Evolutionary conservation across 2,329 filamentous ascomycete species (phyloP).

Genomic region (Capronia coronata): DNA sequence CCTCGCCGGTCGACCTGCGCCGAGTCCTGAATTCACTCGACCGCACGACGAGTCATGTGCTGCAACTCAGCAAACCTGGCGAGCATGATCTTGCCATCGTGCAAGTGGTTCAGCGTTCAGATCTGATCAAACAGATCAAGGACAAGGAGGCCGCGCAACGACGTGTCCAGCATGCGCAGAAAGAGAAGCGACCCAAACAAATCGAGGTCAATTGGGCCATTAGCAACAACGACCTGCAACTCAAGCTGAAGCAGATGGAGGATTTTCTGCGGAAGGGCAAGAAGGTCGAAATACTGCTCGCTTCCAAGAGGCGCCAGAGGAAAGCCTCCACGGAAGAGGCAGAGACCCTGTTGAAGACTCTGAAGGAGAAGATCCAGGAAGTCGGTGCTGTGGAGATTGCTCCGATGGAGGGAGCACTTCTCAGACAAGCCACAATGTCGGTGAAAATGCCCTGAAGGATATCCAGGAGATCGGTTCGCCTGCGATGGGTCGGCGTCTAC

Average conservation of each 20-base stretch:
- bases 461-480: background rate
- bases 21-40: constrained; percentile 42
- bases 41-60: constrained; percentile 45
- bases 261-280: constrained; percentile 68
- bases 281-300: constrained; percentile 66
- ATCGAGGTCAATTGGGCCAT: constrained; percentile 92
- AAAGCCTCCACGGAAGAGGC: constrained; percentile 58
- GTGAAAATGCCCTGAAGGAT: constrained; percentile 18
- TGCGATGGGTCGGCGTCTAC: too few relatives aligned
- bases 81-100: constrained; percentile 54
- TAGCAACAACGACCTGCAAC: constrained; percentile 64
- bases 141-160: constrained; percentile 31
- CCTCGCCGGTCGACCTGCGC: constrained; percentile 13
- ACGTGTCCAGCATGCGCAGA: constrained; percentile 36
- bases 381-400: constrained; percentile 39
- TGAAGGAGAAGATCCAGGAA: constrained; percentile 43
- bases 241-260: constrained; percentile 60
- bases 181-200: constrained; percentile 53
- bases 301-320: constrained; percentile 58
- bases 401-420: constrained; percentile 39
- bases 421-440: constrained; percentile 29
- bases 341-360: constrained; percentile 48
- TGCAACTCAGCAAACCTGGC: constrained; percentile 41
- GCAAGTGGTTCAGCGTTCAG: constrained; percentile 59
- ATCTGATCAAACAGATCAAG: constrained; percentile 43